phyloP scores from a whole-genome alignment of 495 filamentous ascomycete species.

The Penicillium macrosclerotiorum region DNA sequence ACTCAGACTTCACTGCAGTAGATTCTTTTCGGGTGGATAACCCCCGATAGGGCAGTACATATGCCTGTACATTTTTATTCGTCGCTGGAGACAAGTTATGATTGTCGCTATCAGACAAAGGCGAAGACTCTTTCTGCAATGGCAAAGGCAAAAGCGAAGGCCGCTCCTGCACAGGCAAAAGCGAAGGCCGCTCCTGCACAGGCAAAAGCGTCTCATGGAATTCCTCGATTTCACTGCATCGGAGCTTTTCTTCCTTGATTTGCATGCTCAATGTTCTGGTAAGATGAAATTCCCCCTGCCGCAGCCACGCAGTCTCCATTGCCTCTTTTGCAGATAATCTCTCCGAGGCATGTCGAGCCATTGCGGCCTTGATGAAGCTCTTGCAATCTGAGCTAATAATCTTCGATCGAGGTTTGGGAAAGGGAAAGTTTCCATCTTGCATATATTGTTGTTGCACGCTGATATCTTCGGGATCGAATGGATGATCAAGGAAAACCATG shows the following conservation, averaged over 20 bases:
- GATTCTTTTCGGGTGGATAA: background rate
- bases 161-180: no score
- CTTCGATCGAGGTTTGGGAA: background rate
- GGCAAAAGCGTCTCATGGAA: no score
- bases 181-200: no score
- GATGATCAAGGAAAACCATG: conserved; percentile 1
- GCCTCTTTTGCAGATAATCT: background rate
- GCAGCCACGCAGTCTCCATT: background rate
- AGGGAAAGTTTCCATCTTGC: background rate
- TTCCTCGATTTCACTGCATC: no score
- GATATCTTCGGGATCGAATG: background rate
- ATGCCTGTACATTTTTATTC: no score
- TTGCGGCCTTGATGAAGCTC: background rate
- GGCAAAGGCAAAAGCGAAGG: no score
- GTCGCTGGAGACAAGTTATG: no score
- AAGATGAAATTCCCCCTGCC: background rate
- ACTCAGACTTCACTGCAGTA: background rate
- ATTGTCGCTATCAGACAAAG: no score
- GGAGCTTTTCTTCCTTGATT: background rate
- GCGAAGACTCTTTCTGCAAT: no score
- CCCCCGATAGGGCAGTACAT: no score
- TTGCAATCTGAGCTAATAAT: background rate
- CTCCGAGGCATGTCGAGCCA: background rate
- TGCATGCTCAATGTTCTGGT: background rate
- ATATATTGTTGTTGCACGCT: background rate